Percentiles rank a stretch among this genome's conserved stretches.
These are phyloP conservation scores for Pezicula rhizophila DNA, from an alignment of 2,329 filamentous ascomycete genomes.

Conservation along the genomic window DNA sequence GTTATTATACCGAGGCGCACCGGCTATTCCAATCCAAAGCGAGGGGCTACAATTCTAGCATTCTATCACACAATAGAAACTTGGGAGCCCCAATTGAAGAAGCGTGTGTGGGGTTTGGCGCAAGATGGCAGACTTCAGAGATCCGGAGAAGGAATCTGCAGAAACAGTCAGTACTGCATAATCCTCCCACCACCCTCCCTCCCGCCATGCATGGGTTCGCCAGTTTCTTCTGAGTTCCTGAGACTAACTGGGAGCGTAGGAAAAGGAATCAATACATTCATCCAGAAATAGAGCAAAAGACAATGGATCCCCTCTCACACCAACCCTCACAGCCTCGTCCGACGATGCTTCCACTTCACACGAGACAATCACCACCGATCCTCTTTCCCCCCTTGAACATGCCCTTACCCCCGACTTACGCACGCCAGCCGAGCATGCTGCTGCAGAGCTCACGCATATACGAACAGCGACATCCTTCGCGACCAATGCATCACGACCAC, in stretches of 20 bases:
- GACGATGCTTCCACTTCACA: conserved; percentile 5
- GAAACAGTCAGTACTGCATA: conserved; percentile 2
- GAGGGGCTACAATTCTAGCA: too few relatives aligned
- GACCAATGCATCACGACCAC: conserved; percentile 38
- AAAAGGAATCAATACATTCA: not conserved
- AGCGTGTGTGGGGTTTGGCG: too few relatives aligned
- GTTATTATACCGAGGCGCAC: too few relatives aligned
- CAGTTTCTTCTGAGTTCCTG: not conserved
- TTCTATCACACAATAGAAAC: too few relatives aligned
- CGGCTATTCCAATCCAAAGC: too few relatives aligned
- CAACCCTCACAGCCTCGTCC: conserved; percentile 6
- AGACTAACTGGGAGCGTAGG: not conserved
- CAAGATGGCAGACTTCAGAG: conserved; percentile 11
- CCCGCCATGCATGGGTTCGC: not conserved
- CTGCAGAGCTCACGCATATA: conserved; percentile 28
- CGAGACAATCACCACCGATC: conserved; percentile 20
- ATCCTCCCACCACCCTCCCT: not conserved
- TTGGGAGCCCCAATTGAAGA: too few relatives aligned
- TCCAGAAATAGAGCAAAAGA: not conserved
- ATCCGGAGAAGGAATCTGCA: conserved; percentile 14
- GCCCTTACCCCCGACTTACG: conserved; percentile 32
- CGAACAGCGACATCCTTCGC: conserved; percentile 37
- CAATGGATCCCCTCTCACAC: not conserved
- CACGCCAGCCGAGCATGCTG: conserved; percentile 33
- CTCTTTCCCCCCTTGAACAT: conserved; percentile 32